Evolutionary conservation across 1,284 basidiomycete genomes (phyloP).

Genomic region (Cryptococcus deneoformans): DNA sequence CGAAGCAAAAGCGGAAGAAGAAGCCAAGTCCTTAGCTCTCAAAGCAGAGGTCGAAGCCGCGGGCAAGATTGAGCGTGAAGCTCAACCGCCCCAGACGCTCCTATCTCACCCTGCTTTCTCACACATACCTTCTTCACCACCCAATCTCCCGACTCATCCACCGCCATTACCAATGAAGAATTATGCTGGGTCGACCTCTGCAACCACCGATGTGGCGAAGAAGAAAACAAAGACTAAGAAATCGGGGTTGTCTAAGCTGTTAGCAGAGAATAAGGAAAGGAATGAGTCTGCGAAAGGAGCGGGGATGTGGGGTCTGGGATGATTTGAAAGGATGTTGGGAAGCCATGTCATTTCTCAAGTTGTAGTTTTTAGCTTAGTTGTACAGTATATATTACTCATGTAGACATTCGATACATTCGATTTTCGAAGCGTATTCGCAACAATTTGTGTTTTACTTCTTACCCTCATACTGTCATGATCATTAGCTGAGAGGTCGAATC

Average conservation of each 20-base stretch:
- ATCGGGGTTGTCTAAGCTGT: conserved; percentile 42
- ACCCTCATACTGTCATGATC: conserved; percentile 8
- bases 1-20: conserved; percentile 2
- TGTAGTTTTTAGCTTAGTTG: background rate
- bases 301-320: conserved; percentile 32
- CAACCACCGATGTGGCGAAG: conserved; percentile 9
- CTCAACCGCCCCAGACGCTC: background rate
- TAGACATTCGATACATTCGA: background rate
- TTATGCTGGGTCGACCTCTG: background rate
- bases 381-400: background rate
- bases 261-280: conserved; percentile 45
- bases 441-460: conserved; percentile 4
- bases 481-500: background rate
- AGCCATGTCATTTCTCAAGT: background rate
- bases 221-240: conserved; percentile 43
- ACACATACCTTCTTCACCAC: conserved; percentile 33
- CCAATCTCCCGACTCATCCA: conserved; percentile 39
- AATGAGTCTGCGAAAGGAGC: conserved; percentile 16
- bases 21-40: background rate
- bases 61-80: background rate
- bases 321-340: no score
- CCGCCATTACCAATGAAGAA: conserved; percentile 20
- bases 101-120: conserved; percentile 22
- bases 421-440: background rate
- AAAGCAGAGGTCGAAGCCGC: background rate